phyloP scores from a whole-genome alignment of 192 early-diverging fungal genomes.

The Coemansia sp. region DNA sequence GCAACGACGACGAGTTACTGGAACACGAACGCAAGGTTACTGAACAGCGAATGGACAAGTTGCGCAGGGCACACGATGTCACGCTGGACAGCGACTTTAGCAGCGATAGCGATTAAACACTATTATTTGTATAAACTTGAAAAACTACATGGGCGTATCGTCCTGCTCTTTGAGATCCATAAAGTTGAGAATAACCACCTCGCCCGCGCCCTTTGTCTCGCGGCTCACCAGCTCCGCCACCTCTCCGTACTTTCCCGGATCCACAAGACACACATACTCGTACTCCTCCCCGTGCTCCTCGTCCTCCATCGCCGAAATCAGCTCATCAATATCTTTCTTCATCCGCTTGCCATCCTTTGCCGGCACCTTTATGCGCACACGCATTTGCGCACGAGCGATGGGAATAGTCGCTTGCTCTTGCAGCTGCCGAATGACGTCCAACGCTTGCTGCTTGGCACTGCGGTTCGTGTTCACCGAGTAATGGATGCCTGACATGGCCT shows the following conservation, averaged over 20 bases:
- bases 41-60: slow-evolving; percentile 30
- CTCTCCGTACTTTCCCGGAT: slow-evolving; percentile 88
- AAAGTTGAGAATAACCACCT: slow-evolving; percentile 84
- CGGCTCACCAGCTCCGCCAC: slow-evolving; percentile 82
- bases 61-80: slow-evolving; percentile 33
- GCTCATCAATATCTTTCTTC: slow-evolving; percentile 65
- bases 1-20: slow-evolving; percentile 83
- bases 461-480: slow-evolving; percentile 86
- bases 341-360: slow-evolving; percentile 88
- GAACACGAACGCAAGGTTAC: slow-evolving; percentile 74
- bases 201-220: slow-evolving; percentile 85
- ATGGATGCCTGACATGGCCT: slow-evolving; percentile 93
- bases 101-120: slow-evolving; percentile 7
- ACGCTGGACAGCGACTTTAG: slow-evolving; percentile 11
- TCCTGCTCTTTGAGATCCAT: slow-evolving; percentile 73
- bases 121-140: neutral
- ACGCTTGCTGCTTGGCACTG: slow-evolving; percentile 81
- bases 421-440: slow-evolving; percentile 92
- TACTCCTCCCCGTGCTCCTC: slow-evolving; percentile 64
- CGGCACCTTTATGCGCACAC: slow-evolving; percentile 75
- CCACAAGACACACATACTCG: slow-evolving; percentile 64
- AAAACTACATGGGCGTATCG: slow-evolving; percentile 40
- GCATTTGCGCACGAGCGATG: slow-evolving; percentile 93
- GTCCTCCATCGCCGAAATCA: slow-evolving; percentile 75
- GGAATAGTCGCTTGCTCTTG: slow-evolving; percentile 88